These are phyloP conservation scores for Roridomyces roridus DNA, from an alignment of 768 basidiomycete genomes.

Conservation along the genomic window DNA sequence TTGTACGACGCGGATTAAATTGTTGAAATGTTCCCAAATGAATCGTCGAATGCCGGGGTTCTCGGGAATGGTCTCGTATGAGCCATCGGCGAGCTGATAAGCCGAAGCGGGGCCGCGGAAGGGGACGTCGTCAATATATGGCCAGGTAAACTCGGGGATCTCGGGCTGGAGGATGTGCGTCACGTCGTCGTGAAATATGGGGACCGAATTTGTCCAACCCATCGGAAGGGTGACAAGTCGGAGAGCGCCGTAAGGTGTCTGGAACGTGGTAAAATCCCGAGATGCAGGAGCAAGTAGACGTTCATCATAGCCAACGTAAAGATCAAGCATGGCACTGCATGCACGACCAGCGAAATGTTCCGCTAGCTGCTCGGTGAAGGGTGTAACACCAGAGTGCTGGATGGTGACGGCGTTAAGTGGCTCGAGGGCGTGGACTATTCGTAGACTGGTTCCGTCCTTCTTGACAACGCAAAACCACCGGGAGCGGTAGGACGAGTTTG, in stretches of 20 bases:
- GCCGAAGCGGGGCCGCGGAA: slow-evolving; percentile 2
- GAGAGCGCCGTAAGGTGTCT: slow-evolving; percentile 29
- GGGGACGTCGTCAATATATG: slow-evolving; percentile 22
- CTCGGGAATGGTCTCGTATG: slow-evolving; percentile 26
- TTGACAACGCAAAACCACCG: slow-evolving; percentile 27
- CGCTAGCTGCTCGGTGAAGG: slow-evolving; percentile 14
- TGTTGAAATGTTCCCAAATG: slow-evolving; percentile 42
- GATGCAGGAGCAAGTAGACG: slow-evolving; percentile 29
- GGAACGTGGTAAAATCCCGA: slow-evolving; percentile 39
- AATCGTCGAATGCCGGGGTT: slow-evolving; percentile 37
- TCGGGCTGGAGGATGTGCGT: slow-evolving; percentile 6
- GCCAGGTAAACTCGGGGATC: slow-evolving; percentile 13
- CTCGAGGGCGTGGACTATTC: slow-evolving; percentile 27
- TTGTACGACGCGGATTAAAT: slow-evolving; percentile 41
- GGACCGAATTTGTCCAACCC: too few relatives aligned
- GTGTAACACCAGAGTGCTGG: slow-evolving; percentile 22
- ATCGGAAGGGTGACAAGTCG: slow-evolving; percentile 33
- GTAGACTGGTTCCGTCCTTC: slow-evolving; percentile 23
- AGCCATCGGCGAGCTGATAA: not conserved
- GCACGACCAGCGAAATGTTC: slow-evolving; percentile 8
- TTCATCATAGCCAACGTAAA: slow-evolving; percentile 36
- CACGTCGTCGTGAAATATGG: slow-evolving; percentile 8
- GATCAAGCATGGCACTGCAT: slow-evolving; percentile 19
- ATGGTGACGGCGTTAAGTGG: slow-evolving; percentile 27
- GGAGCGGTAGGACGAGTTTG: slow-evolving; percentile 13